A percentile compares a stretch with the other conserved stretches of the same genome.
phyloP scores from a whole-genome alignment of 371 early-diverging fungal genomes.

The Syncephalastrum sp. region DNA sequence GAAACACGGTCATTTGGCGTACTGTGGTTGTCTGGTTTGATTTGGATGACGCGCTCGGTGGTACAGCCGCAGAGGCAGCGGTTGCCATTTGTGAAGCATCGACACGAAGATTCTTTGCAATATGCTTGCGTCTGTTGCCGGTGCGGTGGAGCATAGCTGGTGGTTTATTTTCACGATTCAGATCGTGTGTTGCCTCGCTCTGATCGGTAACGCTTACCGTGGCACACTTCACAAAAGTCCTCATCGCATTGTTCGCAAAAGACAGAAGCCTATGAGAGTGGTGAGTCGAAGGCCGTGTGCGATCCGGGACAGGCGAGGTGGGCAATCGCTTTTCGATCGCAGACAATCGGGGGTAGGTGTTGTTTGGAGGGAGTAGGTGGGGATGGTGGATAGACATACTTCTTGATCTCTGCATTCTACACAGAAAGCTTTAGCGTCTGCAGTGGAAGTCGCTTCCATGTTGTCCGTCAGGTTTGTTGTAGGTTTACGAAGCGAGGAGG shows the following conservation, averaged over 20 bases:
- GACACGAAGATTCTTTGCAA: conserved; percentile 28
- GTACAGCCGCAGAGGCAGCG: neutral
- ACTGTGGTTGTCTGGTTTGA: neutral
- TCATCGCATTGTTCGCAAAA: conserved; percentile 83
- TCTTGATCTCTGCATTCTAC: conserved; percentile 33
- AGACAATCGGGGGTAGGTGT: no score
- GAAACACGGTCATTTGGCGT: neutral
- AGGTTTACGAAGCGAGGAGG: no score
- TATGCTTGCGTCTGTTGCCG: conserved; percentile 46
- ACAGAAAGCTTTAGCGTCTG: conserved; percentile 13
- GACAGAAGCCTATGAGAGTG: conserved; percentile 47
- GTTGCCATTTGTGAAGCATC: neutral
- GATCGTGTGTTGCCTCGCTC: no score
- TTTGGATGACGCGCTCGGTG: neutral
- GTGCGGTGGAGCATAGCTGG: conserved; percentile 55
- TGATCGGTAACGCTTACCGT: conserved; percentile 24
- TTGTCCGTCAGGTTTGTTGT: neutral
- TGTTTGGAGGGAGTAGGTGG: no score
- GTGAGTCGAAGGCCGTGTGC: no score
- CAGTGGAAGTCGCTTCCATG: conserved; percentile 12
- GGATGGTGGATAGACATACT: conserved; percentile 4
- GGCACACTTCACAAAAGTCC: conserved; percentile 93
- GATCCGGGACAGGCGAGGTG: no score
- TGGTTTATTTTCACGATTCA: neutral
- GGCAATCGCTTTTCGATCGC: no score